phyloP scores from a whole-genome alignment of 306 rosid species.

The Acacia crassicarpa region DNA sequence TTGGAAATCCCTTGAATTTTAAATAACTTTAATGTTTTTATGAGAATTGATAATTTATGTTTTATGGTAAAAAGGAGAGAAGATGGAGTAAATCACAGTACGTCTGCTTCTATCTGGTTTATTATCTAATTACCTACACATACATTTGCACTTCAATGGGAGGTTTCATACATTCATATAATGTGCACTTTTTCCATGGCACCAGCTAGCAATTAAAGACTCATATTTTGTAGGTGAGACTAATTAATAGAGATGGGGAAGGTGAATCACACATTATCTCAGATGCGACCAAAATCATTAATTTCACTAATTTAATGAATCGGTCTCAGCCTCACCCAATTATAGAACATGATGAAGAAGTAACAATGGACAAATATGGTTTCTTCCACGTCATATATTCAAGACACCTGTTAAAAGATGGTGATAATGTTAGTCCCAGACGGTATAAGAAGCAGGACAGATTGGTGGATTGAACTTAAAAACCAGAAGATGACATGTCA shows the following conservation, averaged over 20 bases:
- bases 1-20: too few species aligned
- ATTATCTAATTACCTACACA: not conserved
- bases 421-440: not conserved
- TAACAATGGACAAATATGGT: not conserved
- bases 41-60: too few species aligned
- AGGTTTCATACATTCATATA: not conserved
- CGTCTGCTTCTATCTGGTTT: not conserved
- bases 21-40: too few species aligned
- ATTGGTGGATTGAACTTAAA: not conserved
- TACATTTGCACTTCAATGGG: not conserved
- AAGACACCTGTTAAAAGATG: not conserved
- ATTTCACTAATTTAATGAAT: conserved; percentile 18
- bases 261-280: not conserved
- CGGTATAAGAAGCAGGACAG: not conserved
- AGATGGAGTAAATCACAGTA: not conserved
- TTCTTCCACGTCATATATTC: not conserved
- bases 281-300: conserved; percentile 19
- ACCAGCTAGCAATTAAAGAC: not conserved
- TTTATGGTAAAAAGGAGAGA: too few species aligned
- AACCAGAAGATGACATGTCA: not conserved
- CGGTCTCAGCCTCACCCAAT: not conserved
- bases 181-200: not conserved
- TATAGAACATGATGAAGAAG: not conserved
- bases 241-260: conserved; percentile 8
- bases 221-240: conserved; percentile 23